Conservation (phyloP, 176 grass and related monocot genomes). For the Tuctoria greenei region DNA sequence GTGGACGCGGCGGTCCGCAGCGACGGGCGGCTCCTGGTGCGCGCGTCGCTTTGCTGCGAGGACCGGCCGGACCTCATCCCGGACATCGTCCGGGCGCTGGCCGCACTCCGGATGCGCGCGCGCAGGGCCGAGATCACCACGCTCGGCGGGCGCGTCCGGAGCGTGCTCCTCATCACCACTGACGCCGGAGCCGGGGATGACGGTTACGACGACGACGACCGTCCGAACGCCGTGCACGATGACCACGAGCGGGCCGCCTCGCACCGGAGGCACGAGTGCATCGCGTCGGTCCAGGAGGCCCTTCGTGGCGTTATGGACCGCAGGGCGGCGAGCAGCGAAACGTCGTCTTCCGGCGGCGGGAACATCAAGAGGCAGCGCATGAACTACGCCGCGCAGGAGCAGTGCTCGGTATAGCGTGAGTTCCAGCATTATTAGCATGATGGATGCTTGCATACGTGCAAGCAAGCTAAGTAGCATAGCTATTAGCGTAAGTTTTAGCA, state of each 20-base stretch:
- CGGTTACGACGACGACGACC: background rate
- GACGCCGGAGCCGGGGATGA: background rate
- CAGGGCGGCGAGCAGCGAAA: slow-evolving; percentile 55
- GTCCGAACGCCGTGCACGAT: background rate
- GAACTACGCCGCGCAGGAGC: slow-evolving; percentile 63
- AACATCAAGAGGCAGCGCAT: slow-evolving; percentile 91
- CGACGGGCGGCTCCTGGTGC: slow-evolving; percentile 60
- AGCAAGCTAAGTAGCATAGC: background rate
- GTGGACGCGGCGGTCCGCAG: slow-evolving; percentile 59
- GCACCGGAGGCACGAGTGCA: slow-evolving; percentile 58
- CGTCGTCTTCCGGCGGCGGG: slow-evolving; percentile 49
- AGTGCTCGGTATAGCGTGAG: slow-evolving; percentile 32
- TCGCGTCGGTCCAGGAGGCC: slow-evolving; percentile 80
- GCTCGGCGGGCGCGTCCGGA: slow-evolving; percentile 85
- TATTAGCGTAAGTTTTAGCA: background rate
- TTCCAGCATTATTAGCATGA: background rate
- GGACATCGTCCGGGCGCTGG: slow-evolving; percentile 75
- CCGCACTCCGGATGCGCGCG: slow-evolving; percentile 59
- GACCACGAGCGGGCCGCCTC: slow-evolving; percentile 13
- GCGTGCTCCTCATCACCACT: slow-evolving; percentile 77
- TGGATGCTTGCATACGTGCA: slow-evolving; percentile 21
- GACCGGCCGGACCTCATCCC: slow-evolving; percentile 88
- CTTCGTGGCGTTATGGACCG: slow-evolving; percentile 74
- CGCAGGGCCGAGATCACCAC: slow-evolving; percentile 85
- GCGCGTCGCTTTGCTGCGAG: slow-evolving; percentile 90